phyloP scores from a whole-genome alignment of 768 basidiomycete genomes.

The Porphyrellus cyaneotinctus region DNA sequence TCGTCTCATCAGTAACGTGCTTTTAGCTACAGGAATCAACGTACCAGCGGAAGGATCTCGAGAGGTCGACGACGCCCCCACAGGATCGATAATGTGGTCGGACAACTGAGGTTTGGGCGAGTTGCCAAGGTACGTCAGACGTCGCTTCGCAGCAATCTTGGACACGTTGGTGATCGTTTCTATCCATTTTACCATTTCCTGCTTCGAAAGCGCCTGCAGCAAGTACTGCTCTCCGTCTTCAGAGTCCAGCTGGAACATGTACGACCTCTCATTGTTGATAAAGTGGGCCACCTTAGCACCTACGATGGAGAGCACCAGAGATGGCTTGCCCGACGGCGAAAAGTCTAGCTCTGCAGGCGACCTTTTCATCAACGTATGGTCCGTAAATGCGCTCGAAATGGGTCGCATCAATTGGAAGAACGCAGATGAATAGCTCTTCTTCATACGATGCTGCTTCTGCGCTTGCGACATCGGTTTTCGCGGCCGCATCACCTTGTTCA shows the following conservation, averaged over 20 bases:
- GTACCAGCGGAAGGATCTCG: conserved; percentile 74
- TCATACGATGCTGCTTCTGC: conserved; percentile 79
- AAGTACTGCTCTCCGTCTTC: conserved; percentile 86
- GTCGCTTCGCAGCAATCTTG: conserved; percentile 68
- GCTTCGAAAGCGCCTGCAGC: conserved; percentile 65
- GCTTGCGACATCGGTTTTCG: conserved; percentile 46
- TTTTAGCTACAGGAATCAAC: conserved; percentile 21
- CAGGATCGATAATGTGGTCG: conserved; percentile 66
- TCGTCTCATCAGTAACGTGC: conserved; percentile 3
- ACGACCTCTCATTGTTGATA: conserved; percentile 78
- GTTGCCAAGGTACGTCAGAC: conserved; percentile 76
- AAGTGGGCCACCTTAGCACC: conserved; percentile 68
- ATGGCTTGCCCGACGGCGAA: conserved; percentile 63
- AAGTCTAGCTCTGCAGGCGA: conserved; percentile 78
- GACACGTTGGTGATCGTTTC: conserved; percentile 68
- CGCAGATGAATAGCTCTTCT: conserved; percentile 81
- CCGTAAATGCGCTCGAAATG: conserved; percentile 79
- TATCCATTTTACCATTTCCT: conserved; percentile 76
- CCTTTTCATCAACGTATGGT: conserved; percentile 51
- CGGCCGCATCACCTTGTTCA: conserved; percentile 67
- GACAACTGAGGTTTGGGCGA: conserved; percentile 68
- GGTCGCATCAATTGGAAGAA: conserved; percentile 88
- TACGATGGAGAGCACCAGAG: conserved; percentile 68
- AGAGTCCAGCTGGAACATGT: conserved; percentile 76
- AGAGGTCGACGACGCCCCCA: conserved; percentile 44